A percentile compares a stretch with the other conserved stretches of the same genome.
Evolutionary conservation across 2,329 filamentous ascomycete genomes (phyloP).

Genomic region (Passalora sequoiae): DNA sequence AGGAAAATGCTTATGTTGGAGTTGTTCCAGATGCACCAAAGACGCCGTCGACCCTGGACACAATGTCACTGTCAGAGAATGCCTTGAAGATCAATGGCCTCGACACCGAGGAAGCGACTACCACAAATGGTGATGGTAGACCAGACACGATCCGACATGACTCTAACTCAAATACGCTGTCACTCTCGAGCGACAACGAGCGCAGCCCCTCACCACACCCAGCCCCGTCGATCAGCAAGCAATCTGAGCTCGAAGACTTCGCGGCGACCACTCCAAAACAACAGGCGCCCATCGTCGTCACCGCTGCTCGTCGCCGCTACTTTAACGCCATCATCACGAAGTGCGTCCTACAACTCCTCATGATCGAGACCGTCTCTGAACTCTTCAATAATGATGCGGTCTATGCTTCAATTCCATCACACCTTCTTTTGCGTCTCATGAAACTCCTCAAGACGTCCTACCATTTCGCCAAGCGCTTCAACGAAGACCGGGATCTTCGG

Average conservation of each 20-base stretch:
- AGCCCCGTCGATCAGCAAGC: conserved; percentile 16
- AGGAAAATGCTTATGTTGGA: conserved; percentile 23
- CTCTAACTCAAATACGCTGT: conserved; percentile 11
- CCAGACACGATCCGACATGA: conserved; percentile 12
- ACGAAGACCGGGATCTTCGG: conserved; percentile 91
- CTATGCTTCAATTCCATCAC: conserved; percentile 85
- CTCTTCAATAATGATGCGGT: conserved; percentile 96
- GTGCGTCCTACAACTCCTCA: conserved; percentile 92
- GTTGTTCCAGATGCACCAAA: conserved; percentile 18
- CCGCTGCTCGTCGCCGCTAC: conserved; percentile 84
- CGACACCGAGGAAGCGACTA: conserved; percentile 16
- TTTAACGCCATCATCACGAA: conserved; percentile 99
- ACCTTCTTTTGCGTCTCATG: conserved; percentile 88
- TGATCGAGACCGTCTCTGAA: conserved; percentile 99
- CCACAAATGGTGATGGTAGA: conserved; percentile 19
- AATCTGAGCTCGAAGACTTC: conserved; percentile 72
- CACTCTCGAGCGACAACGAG: conserved; percentile 17
- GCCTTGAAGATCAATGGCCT: conserved; percentile 42
- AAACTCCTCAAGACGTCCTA: conserved; percentile 90
- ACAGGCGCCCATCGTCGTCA: conserved; percentile 86
- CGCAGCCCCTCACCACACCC: conserved; percentile 17
- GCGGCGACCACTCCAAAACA: conserved; percentile 60
- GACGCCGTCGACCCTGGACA: conserved; percentile 13
- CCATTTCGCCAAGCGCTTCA: conserved; percentile 94
- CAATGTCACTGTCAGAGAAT: conserved; percentile 28